A percentile compares a stretch with the other conserved stretches of the same genome.
Evolutionary conservation across 1,284 basidiomycete genomes (phyloP).

Genomic region (Pseudozyma tsukubaensis): DNA sequence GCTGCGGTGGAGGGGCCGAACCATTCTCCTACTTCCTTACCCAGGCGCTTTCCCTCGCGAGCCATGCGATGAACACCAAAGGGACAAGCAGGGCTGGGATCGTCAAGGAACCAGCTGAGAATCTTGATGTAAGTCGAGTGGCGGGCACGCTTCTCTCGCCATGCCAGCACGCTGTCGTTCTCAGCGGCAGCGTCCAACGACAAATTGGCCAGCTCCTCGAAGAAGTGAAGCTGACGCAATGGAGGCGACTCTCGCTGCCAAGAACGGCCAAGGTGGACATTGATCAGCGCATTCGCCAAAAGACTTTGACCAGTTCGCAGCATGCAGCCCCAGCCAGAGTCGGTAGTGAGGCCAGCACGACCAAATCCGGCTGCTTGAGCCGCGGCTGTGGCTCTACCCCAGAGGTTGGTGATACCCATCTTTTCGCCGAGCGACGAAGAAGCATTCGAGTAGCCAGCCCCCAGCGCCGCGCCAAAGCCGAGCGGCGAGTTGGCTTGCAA

Average conservation of each 20-base stretch:
- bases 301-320: conserved; percentile 91
- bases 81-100: conserved; percentile 85
- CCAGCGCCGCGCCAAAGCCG: conserved; percentile 36
- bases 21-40: conserved; percentile 96
- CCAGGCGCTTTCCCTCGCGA: conserved; percentile 89
- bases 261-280: conserved; percentile 78
- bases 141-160: conserved; percentile 22
- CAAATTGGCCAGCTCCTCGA: conserved; percentile 21
- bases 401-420: conserved; percentile 62
- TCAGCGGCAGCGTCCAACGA: conserved; percentile 21
- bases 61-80: conserved; percentile 98
- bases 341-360: conserved; percentile 81
- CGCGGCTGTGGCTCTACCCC: conserved; percentile 60
- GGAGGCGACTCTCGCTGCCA: conserved; percentile 51
- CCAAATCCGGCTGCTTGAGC: conserved; percentile 59
- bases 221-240: conserved; percentile 15
- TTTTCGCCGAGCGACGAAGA: conserved; percentile 52
- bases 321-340: conserved; percentile 99
- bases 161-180: conserved; percentile 15
- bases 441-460: conserved; percentile 33
- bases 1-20: conserved; percentile 97
- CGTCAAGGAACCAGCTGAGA: conserved; percentile 93
- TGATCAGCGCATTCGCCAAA: conserved; percentile 86
- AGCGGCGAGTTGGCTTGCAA: conserved; percentile 17
- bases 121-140: conserved; percentile 81